Base-by-base conservation (phyloP, 176 grass and related monocot species). In the Hordeum marinum region DNA sequence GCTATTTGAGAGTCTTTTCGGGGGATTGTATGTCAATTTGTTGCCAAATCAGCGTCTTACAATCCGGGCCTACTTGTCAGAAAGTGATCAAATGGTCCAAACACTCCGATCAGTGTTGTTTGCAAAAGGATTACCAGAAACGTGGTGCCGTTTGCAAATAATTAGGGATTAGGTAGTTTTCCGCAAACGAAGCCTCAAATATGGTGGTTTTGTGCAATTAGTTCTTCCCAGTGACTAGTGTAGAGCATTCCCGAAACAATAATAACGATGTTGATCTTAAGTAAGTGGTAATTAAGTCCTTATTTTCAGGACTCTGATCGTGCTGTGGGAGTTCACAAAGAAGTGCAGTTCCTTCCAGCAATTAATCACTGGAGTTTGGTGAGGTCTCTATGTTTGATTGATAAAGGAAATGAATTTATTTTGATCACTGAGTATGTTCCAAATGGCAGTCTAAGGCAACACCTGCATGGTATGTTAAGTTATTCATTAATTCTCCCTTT, bases 281-380 rank as follows among this genome's bases (percentile, higher is more conserved):
- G 10, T 17, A 43, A 8, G 29, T 78, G 4, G 11, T 78, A 60
- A 82, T 34, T 39, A 7, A 84, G 5, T 84, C 40, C 43, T 66
- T 88, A 36, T 80, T 82, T 3, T 40, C 69, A 95, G 93, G 85
- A 81, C 58, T 43, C 43, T 64, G 64, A 77, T 88, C 52, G 43
- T 74, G 54, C 48, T 84, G 66, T 79, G 74, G 35, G 72, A 77
- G 37, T 78, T 72, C 82, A 41, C 60, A 92, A 86, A 75, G 71
- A 92, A 83, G 83, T 55, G 26, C 62, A 87, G 39, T 63, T 94
- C 80, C 85, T 86, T 35, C 10, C 85, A 83, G 83, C 88, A 83
- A 88, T 92, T 27, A 90, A 86, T 77, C 93, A 95, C 63, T 81
- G 84, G 70, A 92, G 85, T 82, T 71, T 95, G 77, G 88, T 95